Base-by-base conservation (phyloP, 2,329 filamentous ascomycete genomes). In the Neurospora sp. region DNA sequence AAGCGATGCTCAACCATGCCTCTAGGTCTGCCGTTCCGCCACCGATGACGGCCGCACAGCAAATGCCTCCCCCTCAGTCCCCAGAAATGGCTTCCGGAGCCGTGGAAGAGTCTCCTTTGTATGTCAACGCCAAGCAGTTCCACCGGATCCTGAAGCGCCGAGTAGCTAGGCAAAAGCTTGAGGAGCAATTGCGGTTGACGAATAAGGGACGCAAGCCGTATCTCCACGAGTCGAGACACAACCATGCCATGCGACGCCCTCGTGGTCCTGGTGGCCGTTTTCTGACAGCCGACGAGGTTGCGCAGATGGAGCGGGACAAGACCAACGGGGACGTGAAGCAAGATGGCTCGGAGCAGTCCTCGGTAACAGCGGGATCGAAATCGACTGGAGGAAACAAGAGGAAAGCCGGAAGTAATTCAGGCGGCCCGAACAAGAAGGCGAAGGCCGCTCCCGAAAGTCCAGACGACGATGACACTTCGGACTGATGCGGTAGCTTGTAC, bases 61-160 rank as follows among this genome's bases (percentile, higher is more conserved):
- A 86, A 73, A 90, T 90, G 81, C 89, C 88, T 71, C 87, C 87
- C 66, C 87, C 88, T 3, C 89, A 92, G 73, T 95, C 93, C 0
- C 92, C 93, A 8, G 94, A 97, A 78, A 88, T 96, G 76, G 87
- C 91, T 1, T 84, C 90, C 3, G 85, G 86, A 15, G 86, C 87
- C 15, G 89, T 90, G 4, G 96, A 98, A 79, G 96, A 99, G 78
- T 95, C 95, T 0, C 96, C 96, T 0, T 84, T 99, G 0, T 99
- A 99, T 76, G 96, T 99, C 77, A 99, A 99, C 77, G 96, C 96
- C 5, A 99, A 99, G 80, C 96, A 99, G 77, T 99, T 99, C 76
- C 96, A 99, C 79, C 91, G 96, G 36, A 99, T 99, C 67, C 82
- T 99, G 69, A 98, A 99, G 84, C 88, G 96, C 70, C 89, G 96